Evolutionary conservation across 2,329 filamentous ascomycete species (phyloP).

Genomic region (Tolypocladium pustulatum): DNA sequence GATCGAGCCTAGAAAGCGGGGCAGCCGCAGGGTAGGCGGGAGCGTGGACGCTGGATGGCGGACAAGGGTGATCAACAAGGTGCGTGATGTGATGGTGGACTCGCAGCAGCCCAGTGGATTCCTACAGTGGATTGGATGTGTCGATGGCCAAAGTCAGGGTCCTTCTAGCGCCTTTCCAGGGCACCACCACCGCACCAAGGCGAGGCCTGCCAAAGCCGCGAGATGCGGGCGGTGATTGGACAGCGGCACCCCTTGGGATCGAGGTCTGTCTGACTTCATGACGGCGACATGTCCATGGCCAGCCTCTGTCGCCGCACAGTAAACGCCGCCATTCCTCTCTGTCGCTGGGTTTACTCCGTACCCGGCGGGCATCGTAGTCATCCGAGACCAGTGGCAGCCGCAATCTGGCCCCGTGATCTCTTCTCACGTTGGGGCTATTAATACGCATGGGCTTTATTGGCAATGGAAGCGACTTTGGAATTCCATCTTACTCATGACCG

Average conservation of each 20-base stretch:
- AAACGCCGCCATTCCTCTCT: not conserved
- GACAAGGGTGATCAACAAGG: not conserved
- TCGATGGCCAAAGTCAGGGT: not conserved
- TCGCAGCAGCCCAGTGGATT: not conserved
- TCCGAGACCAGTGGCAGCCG: not conserved
- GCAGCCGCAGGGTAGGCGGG: not conserved
- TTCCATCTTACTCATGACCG: not conserved
- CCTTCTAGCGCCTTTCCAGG: not conserved
- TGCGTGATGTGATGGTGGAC: not conserved
- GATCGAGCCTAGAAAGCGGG: constrained; percentile 12
- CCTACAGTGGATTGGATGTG: not conserved
- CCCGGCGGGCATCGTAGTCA: not conserved
- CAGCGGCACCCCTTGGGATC: not conserved
- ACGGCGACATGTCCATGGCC: not conserved
- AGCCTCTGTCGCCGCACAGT: not conserved
- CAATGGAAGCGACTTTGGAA: not conserved
- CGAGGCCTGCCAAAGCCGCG: no score
- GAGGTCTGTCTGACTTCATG: not conserved
- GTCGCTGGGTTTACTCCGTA: no score
- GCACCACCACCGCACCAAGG: no score
- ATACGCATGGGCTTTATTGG: not conserved
- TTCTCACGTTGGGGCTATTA: not conserved
- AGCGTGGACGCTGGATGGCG: not conserved
- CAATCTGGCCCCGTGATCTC: not conserved
- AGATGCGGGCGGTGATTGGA: not conserved